Evolutionary conservation across 768 basidiomycete species (phyloP), one percentile per base, ranked within the genome.

Genomic region (Hirschioporus abietinus): DNA sequence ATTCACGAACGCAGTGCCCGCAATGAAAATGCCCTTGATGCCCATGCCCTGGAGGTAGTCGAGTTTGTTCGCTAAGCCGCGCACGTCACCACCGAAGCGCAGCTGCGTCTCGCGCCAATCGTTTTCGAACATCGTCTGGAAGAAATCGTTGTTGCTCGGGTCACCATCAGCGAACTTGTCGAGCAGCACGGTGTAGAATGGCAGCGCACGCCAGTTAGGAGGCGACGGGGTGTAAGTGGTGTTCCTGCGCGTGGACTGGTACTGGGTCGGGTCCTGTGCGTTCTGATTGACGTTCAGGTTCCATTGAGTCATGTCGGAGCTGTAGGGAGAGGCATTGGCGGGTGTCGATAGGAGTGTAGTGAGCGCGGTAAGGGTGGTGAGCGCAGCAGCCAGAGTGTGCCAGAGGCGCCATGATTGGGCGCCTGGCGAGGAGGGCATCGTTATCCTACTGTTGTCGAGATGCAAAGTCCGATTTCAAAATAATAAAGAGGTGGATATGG

Each of bases 101-200:
- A 96, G 83, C 72, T 96, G 92, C 0, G 93, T 93, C 77, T 96
- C 95, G 68, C 90, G 82, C 80, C 87, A 89, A 79, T 96, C 95
- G 73, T 83, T 86, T 75, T 97, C 95, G 76, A 81, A 93, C 74
- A 84, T 81, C 25, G 92, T 86, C 27, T 81, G 82, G 74, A 95
- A 97, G 76, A 80, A 96, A 80, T 96, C 92, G 75, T 97, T 95
- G 74, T 96, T 97, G 59, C 86, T 78, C 1, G 95, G 95, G 74
- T 95, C 91, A 0, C 95, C 95, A 71, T 96, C 94, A 17, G 93
- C 93, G 74, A 93, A 96, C 78, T 96, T 96, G 84, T 97, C 95
- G 70, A 95, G 76, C 63, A 96, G 88, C 71, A 94, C 72, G 58
- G 90, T 92, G 74, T 95, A 95, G 63, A 87, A 82, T 1, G 93